Base-by-base conservation (phyloP, 1,284 basidiomycete species). In the Ganoderma boninense region DNA sequence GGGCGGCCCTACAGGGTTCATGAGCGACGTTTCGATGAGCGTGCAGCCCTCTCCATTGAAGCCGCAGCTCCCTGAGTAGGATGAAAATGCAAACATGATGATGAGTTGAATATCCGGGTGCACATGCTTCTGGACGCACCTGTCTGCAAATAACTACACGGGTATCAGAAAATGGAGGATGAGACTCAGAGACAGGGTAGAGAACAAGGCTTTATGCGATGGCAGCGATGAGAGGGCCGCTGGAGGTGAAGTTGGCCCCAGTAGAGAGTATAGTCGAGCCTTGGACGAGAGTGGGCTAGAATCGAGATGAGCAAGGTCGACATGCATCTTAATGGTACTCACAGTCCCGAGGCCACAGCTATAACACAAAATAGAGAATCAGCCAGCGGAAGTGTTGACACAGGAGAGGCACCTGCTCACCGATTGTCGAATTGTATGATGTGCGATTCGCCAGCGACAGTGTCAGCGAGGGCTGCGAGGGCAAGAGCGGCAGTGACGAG, bases 1-100 rank as follows among this genome's bases (percentile, higher is more conserved):
- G 3, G 77, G 60, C 43, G 77, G 26, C 26, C 2, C 26, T 29
- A 29, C 76, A 13, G 76, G 81, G 75, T 87, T 84, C 66, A 76
- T 78, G 67, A 87, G 77, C 35, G 83, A 86, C 77, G 79, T 83
- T 76, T 87, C 85, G 29, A 87, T 13, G 43, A 84, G 73, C 1
- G 80, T 72, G 65, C 86, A 87, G 5, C 78, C 66, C 74, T 87
- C 86, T 59, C 84, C 86, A 65, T 87, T 87, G 68, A 77, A 70
- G 4, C 66, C 59, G 69, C 86, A 87, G 13, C 74, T 65, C 49
- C 80, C 79, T 78, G 63, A 29, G 26, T 2, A 29, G 26, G 26
- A 29, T 29, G 26, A 1, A 29, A 29, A 29, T 29, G 26, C 26
- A 29, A 29, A 29, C 26, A 29, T 29, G 26, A 2, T 29, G 26